phyloP scores from a whole-genome alignment of 208 protist genomes.

The Trypanosoma rangeli region DNA sequence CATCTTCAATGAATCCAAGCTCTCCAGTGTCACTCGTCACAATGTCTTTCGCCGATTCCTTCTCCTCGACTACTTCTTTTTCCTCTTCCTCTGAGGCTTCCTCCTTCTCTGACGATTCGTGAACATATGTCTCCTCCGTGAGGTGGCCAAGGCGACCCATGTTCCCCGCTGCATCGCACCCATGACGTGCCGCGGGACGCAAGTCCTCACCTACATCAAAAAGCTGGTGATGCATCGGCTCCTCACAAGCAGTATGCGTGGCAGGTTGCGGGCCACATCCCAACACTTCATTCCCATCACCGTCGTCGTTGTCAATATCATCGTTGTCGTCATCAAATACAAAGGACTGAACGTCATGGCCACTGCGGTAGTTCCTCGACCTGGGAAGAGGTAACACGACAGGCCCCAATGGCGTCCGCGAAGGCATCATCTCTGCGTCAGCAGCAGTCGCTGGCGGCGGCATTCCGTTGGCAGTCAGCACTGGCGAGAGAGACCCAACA shows the following conservation, averaged over 20 bases:
- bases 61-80: neutral
- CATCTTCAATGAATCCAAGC: slow-evolving; percentile 1
- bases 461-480: neutral
- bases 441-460: neutral
- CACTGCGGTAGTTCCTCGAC: neutral
- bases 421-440: neutral
- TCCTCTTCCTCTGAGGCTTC: neutral
- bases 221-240: slow-evolving; percentile 19
- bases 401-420: neutral
- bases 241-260: neutral
- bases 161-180: neutral
- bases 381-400: neutral
- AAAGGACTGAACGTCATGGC: neutral
- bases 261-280: neutral
- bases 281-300: neutral
- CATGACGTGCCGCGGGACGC: slow-evolving; percentile 17
- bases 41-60: neutral
- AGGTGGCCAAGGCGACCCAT: slow-evolving; percentile 13
- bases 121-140: neutral
- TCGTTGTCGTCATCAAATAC: slow-evolving; percentile 1
- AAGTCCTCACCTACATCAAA: neutral
- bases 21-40: neutral
- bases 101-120: neutral
- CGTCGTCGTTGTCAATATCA: neutral
- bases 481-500: too few species aligned